Base-by-base conservation (phyloP, 441 rosid species). In the Raphanus hybrid region DNA sequence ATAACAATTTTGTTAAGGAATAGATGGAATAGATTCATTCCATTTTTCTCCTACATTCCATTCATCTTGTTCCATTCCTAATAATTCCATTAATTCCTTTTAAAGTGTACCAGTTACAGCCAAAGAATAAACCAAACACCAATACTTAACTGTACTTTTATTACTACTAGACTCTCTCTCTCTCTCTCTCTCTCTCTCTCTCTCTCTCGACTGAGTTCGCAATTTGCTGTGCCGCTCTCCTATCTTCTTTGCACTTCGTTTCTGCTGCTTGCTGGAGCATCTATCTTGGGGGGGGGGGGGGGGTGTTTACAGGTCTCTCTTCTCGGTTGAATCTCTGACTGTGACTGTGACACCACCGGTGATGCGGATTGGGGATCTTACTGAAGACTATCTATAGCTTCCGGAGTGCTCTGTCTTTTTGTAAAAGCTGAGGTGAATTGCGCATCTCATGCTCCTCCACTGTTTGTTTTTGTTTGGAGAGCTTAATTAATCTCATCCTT, bases 161-260 rank as follows among this genome's bases (percentile, higher is more conserved):
- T 12, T 48, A 52, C 57, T 52, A 52, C 52, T 45, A 5, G 8
- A 9, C 10, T 45, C 18, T 50, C 18, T 12, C 8, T 61, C 18
- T 48, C 62, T 75, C 48, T 14, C 75, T 62, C 61, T 45, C 65
- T 37, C 26, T n/a, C n/a, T n/a, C n/a, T n/a, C n/a, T 50, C 74
- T 58, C 67, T 50, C 64, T 18, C 20, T 18, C 1, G 55, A 70
- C 41, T 37, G 41, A 37, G 41, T 8, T 37, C 9, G 10, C 8
- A 37, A 37, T 7, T 37, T 37, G 41, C 8, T 37, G 41, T 2
- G 41, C 41, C 75, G 37, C 61, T 37, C 26, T 50, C 72, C 55
- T 5, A 71, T 78, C 81, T 66, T 66, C 34, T 34, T 45, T 59
- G 9, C 67, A 5, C 35, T 54, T 5, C 55, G 14, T 0, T n/a